Conservation (phyloP, 495 filamentous ascomycete species). For the Neurospora cerealis region DNA sequence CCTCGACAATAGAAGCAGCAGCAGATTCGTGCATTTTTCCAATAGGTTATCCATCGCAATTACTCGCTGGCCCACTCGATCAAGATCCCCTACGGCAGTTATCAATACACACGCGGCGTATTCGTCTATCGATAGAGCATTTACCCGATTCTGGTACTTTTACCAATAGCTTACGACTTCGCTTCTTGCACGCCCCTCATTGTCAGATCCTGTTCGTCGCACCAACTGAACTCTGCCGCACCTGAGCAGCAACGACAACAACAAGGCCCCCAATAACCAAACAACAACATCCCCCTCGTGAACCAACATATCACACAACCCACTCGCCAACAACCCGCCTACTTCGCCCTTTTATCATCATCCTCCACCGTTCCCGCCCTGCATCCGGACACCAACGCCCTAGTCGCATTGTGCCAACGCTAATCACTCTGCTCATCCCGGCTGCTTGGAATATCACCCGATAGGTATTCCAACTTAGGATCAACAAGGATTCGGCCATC, state of each 20-base stretch:
- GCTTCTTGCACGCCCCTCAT: neutral
- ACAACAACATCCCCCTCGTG: neutral
- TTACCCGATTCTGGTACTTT: neutral
- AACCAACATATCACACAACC: neutral
- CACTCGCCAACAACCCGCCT: neutral
- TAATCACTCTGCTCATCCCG: neutral
- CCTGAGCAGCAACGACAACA: neutral
- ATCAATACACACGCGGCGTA: neutral
- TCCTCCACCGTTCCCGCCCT: neutral
- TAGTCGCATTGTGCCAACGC: neutral
- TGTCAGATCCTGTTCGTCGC: neutral
- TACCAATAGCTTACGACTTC: neutral
- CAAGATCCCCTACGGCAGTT: neutral
- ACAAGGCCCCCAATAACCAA: neutral
- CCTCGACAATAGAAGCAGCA: slow-evolving; percentile 5
- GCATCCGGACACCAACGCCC: neutral
- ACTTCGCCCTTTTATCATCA: neutral
- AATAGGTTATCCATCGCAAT: slow-evolving; percentile 8
- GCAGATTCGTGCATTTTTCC: slow-evolving; percentile 20
- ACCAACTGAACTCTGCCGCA: neutral
- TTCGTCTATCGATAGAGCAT: neutral
- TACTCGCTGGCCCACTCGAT: slow-evolving; percentile 1
- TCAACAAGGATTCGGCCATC: neutral
- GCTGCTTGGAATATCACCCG: neutral
- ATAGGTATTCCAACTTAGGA: neutral